These are phyloP conservation scores for Aegilops speltoides DNA, from an alignment of 176 grass and related monocot genomes.

Conservation along the genomic window DNA sequence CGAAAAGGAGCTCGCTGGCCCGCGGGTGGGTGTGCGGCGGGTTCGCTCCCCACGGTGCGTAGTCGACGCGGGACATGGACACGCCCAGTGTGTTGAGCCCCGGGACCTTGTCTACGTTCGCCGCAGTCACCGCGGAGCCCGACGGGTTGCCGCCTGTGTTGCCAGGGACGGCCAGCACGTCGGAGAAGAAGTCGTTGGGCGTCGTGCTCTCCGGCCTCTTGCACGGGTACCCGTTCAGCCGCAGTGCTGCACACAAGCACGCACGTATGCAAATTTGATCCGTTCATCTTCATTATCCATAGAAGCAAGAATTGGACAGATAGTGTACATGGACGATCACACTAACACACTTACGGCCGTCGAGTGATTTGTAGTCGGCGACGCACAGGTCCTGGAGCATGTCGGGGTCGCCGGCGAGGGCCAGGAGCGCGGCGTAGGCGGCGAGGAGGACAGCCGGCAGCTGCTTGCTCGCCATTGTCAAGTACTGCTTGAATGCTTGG, in stretches of 20 bases:
- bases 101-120: conserved; percentile 30
- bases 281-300: too few species aligned
- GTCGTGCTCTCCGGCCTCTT: conserved; percentile 24
- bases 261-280: neutral
- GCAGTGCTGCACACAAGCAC: conserved; percentile 4
- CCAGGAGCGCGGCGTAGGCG: neutral
- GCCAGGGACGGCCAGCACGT: neutral
- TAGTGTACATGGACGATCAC: neutral
- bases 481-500: neutral
- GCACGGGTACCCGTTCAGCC: conserved; percentile 44
- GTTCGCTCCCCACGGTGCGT: conserved; percentile 32
- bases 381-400: conserved; percentile 57
- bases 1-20: conserved; percentile 46
- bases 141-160: neutral
- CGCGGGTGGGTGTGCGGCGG: conserved; percentile 52
- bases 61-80: conserved; percentile 49
- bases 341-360: conserved; percentile 26
- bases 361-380: conserved; percentile 29
- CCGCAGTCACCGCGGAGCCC: conserved; percentile 2
- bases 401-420: conserved; percentile 33
- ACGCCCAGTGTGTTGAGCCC: conserved; percentile 50
- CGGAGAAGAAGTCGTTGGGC: conserved; percentile 38
- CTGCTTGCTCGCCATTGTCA: neutral
- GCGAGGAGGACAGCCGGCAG: neutral
- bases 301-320: too few species aligned